Conservation (phyloP, 495 filamentous ascomycete species). For the Pyrenula aspistea region DNA sequence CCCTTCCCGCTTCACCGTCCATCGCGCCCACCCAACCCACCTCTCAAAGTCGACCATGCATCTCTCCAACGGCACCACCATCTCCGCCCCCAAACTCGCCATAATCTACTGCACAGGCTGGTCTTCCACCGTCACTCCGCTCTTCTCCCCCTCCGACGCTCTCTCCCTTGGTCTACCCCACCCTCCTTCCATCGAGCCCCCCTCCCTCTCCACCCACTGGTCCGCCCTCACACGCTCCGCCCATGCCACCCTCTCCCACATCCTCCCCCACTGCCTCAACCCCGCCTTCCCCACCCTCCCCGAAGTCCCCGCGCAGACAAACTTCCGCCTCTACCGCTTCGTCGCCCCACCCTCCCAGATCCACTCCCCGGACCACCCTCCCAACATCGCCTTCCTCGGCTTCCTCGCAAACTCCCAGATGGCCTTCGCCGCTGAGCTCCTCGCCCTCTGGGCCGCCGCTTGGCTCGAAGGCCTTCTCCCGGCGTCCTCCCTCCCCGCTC, state of each 20-base stretch:
- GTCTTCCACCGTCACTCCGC: neutral
- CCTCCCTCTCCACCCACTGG: neutral
- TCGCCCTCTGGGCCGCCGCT: neutral
- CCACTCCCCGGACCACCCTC: neutral
- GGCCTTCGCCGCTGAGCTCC: neutral
- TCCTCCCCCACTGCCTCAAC: neutral
- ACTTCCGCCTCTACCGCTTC: neutral
- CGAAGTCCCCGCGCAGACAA: neutral
- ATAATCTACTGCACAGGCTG: neutral
- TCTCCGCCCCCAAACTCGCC: neutral
- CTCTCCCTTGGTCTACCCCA: neutral
- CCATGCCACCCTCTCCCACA: neutral
- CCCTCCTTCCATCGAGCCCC: neutral
- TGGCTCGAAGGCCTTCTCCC: neutral
- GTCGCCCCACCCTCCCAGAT: neutral
- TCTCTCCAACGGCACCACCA: neutral
- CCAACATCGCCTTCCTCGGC: neutral
- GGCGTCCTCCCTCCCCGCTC: neutral
- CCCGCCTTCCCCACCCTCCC: neutral
- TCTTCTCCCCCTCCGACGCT: neutral
- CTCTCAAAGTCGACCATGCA: neutral
- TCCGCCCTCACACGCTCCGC: neutral
- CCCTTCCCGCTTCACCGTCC: neutral
- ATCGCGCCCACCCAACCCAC: neutral
- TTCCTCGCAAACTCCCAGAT: neutral